phyloP scores from a whole-genome alignment of 2,329 filamentous ascomycete genomes.

The Lachnellula subtilissima region DNA sequence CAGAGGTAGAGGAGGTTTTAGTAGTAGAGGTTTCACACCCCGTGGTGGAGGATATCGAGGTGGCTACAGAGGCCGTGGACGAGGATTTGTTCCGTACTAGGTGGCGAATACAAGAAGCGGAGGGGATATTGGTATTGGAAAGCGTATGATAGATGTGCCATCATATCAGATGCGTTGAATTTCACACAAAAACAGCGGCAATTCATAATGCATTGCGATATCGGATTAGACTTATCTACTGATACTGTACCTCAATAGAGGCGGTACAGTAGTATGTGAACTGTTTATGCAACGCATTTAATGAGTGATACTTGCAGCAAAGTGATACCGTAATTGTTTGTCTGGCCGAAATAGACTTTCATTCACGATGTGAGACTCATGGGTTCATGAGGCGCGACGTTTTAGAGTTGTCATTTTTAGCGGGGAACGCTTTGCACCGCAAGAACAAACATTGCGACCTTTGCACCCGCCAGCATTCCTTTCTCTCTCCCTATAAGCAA shows the following conservation, averaged over 20 bases:
- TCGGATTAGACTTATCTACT: not conserved
- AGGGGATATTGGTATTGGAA: conserved; percentile 10
- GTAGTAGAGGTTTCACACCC: conserved; percentile 37
- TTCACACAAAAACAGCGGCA: conserved; percentile 2
- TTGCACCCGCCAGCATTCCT: no score
- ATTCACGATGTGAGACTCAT: conserved; percentile 5
- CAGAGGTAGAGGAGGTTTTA: conserved; percentile 40
- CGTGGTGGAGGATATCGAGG: conserved; percentile 55
- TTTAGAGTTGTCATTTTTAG: conserved; percentile 15
- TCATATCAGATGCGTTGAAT: conserved; percentile 6
- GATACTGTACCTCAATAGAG: not conserved
- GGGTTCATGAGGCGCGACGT: not conserved
- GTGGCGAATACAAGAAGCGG: not conserved
- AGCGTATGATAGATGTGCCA: conserved; percentile 17
- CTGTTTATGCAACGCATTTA: no score
- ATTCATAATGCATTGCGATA: not conserved
- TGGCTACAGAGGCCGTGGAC: conserved; percentile 52
- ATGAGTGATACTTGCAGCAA: no score
- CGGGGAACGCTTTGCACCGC: conserved; percentile 4
- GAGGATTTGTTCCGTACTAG: conserved; percentile 63
- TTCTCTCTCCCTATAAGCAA: no score
- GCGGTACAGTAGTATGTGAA: no score
- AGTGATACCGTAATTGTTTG: no score
- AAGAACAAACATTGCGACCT: no score
- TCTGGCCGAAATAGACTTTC: no score